These are phyloP conservation scores for Rhodotorula paludigena DNA, from an alignment of 768 basidiomycete species.

Conservation along the genomic window DNA sequence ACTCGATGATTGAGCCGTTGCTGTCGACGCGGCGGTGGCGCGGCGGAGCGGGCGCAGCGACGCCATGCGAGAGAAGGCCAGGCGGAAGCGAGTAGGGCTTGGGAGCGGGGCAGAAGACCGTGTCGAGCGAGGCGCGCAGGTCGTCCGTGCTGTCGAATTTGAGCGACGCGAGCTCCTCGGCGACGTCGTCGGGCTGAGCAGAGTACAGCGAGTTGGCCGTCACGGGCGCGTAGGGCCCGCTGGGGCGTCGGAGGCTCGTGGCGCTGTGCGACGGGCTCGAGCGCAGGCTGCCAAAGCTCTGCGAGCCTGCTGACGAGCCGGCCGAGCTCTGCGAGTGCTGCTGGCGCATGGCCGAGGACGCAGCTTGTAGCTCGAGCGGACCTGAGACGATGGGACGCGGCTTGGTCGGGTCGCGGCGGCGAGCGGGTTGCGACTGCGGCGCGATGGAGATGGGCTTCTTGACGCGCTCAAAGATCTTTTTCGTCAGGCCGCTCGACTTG, in stretches of 20 bases:
- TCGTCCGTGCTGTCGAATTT: neutral
- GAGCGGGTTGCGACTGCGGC: neutral
- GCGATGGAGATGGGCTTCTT: conserved; percentile 15
- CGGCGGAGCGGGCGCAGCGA: neutral
- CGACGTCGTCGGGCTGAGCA: neutral
- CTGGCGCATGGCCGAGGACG: neutral
- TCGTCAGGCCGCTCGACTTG: conserved; percentile 3
- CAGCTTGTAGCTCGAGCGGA: conserved; percentile 21
- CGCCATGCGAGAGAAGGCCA: neutral
- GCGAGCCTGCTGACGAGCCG: neutral
- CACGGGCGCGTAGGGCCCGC: neutral
- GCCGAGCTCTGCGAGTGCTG: neutral
- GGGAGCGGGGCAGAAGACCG: neutral
- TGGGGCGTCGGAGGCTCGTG: neutral
- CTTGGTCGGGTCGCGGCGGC: neutral
- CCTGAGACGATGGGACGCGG: conserved; percentile 27
- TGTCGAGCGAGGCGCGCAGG: neutral
- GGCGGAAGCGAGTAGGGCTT: neutral
- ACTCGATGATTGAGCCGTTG: neutral
- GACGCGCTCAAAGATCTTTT: conserved; percentile 6
- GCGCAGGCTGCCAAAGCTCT: neutral
- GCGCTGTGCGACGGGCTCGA: neutral
- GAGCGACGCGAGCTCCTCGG: conserved; percentile 3
- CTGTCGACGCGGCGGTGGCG: neutral
- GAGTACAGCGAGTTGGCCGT: neutral